Conservation (phyloP, 257 asterid genomes). For the Petunia secreta region DNA sequence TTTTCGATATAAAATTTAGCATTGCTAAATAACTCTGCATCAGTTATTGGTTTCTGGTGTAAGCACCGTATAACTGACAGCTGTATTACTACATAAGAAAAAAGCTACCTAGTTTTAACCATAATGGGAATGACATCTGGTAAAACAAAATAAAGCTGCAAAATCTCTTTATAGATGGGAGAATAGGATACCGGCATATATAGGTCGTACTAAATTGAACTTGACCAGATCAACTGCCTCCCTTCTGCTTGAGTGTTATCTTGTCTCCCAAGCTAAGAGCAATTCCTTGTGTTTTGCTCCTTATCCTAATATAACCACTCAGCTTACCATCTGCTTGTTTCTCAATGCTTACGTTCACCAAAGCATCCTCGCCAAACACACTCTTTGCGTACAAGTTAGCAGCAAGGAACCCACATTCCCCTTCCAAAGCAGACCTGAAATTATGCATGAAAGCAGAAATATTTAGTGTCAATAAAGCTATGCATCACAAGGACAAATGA, state of each 20-base stretch:
- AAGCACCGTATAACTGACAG: background rate
- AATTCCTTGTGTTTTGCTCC: constrained; percentile 99
- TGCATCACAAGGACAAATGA: background rate
- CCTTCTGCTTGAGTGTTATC: constrained; percentile 97
- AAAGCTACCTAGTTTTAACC: constrained; percentile 3
- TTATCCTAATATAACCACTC: constrained; percentile 92
- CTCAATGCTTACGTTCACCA: constrained; percentile 93
- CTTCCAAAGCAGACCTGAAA: constrained; percentile 93
- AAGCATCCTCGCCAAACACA: constrained; percentile 97
- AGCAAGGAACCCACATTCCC: constrained; percentile 97
- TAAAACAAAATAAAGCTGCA: background rate
- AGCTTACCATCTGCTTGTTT: constrained; percentile 88
- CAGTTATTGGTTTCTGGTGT: background rate
- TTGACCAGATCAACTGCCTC: constrained; percentile 69
- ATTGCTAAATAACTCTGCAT: background rate
- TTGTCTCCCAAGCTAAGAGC: constrained; percentile 99
- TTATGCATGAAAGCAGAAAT: constrained; percentile 23
- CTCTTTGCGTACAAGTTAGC: constrained; percentile 97
- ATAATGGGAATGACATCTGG: background rate
- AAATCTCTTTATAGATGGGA: constrained; percentile 14
- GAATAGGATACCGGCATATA: constrained; percentile 21
- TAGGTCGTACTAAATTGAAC: constrained; percentile 5
- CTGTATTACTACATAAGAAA: background rate
- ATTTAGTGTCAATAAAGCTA: background rate
- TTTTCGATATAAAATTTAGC: background rate